A percentile compares a stretch with the other conserved stretches of the same genome.
Evolutionary conservation across 2,329 filamentous ascomycete genomes (phyloP).

Genomic region (Aspergillus vadensis): DNA sequence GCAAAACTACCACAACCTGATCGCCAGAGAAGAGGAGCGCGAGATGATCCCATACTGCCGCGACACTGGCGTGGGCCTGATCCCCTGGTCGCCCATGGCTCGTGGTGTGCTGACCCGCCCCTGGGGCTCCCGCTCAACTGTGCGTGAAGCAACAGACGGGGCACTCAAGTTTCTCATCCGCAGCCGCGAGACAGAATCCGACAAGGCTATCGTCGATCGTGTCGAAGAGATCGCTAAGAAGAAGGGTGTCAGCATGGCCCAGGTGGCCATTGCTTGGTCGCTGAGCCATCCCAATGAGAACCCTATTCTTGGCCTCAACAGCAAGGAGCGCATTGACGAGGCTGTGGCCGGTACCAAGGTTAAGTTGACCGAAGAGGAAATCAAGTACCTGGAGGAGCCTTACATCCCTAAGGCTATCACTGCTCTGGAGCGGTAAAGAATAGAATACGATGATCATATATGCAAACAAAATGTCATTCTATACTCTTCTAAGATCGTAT

Average conservation of each 20-base stretch:
- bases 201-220: slow-evolving; percentile 56
- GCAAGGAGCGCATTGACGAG: slow-evolving; percentile 62
- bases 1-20: slow-evolving; percentile 56
- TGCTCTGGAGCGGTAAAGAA: slow-evolving; percentile 30
- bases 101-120: slow-evolving; percentile 59
- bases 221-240: slow-evolving; percentile 62
- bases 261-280: slow-evolving; percentile 66
- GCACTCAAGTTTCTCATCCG: slow-evolving; percentile 47
- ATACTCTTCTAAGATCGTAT: too few relatives aligned
- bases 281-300: slow-evolving; percentile 54
- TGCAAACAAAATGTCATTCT: too few relatives aligned
- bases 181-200: slow-evolving; percentile 47
- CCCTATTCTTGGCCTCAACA: slow-evolving; percentile 65
- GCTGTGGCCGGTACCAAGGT: slow-evolving; percentile 53
- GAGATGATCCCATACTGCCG: slow-evolving; percentile 50
- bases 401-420: slow-evolving; percentile 56
- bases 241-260: slow-evolving; percentile 62
- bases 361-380: slow-evolving; percentile 59
- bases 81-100: slow-evolving; percentile 66
- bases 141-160: slow-evolving; percentile 54
- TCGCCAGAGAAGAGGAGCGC: slow-evolving; percentile 46
- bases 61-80: slow-evolving; percentile 57
- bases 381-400: slow-evolving; percentile 62
- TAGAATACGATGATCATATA: background rate
- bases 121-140: slow-evolving; percentile 62